Evolutionary conservation across 202 grass and related monocot genomes (phyloP).

Genomic region (Elaeis oleifera): DNA sequence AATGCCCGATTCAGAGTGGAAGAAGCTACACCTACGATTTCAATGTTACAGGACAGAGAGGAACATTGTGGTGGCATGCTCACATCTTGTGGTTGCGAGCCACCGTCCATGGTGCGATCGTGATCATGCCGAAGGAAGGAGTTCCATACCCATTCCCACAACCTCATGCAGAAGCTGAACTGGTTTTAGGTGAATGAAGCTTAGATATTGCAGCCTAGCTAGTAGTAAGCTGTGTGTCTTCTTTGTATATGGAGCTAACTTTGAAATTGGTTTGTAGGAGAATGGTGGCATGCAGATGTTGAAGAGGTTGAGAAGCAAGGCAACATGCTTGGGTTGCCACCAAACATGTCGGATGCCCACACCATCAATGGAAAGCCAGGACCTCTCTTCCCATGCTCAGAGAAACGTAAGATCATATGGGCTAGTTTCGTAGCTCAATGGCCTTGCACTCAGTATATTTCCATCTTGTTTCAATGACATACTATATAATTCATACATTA

Average conservation of each 20-base stretch:
- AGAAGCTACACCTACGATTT: constrained; percentile 48
- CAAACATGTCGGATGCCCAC: constrained; percentile 55
- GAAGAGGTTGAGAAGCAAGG: constrained; percentile 42
- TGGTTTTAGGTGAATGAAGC: constrained; percentile 36
- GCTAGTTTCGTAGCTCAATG: no score
- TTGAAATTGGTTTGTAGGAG: constrained; percentile 19
- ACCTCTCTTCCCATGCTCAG: constrained; percentile 42
- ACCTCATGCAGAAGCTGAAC: constrained; percentile 39
- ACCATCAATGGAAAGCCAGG: constrained; percentile 53
- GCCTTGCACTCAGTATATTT: no score
- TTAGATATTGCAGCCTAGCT: neutral
- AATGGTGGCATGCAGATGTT: constrained; percentile 56
- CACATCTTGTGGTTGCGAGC: constrained; percentile 52
- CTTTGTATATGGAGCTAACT: neutral
- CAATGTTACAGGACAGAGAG: constrained; percentile 43
- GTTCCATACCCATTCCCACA: constrained; percentile 56
- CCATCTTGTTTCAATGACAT: no score
- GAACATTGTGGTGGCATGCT: constrained; percentile 58
- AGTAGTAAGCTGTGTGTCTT: no score
- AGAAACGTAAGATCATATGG: constrained; percentile 35
- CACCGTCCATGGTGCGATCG: constrained; percentile 45
- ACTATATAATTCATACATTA: no score
- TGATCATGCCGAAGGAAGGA: constrained; percentile 38
- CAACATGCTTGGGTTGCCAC: constrained; percentile 35
- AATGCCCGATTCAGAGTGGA: constrained; percentile 47